phyloP scores from a whole-genome alignment of 371 early-diverging fungal species.

The Rhizomucor pusillus region DNA sequence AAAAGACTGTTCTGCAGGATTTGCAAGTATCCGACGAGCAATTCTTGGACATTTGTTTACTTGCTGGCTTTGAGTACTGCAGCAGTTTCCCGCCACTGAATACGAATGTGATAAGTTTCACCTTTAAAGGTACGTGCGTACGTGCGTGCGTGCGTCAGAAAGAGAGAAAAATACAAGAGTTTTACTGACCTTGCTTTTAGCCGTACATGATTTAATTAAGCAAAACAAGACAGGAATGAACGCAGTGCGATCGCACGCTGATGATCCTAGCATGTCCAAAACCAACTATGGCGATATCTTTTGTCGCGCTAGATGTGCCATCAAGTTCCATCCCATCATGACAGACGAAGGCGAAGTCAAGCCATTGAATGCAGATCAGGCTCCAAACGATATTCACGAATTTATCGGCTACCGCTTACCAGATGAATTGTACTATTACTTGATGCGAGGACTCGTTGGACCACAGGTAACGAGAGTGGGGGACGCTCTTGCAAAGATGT shows the following conservation, averaged over 20 bases:
- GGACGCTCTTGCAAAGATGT: background rate
- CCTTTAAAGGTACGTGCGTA: constrained; percentile 52
- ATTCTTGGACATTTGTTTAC: constrained; percentile 78
- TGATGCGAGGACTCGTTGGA: constrained; percentile 69
- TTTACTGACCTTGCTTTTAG: constrained; percentile 9
- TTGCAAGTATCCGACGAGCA: constrained; percentile 71
- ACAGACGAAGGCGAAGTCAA: constrained; percentile 67
- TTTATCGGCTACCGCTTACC: constrained; percentile 82
- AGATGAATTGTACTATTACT: constrained; percentile 69
- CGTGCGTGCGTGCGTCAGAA: background rate
- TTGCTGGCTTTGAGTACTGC: constrained; percentile 79
- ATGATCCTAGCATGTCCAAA: constrained; percentile 55
- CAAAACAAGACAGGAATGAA: constrained; percentile 75
- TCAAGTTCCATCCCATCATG: constrained; percentile 73
- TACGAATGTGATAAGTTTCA: constrained; percentile 50
- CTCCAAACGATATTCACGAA: constrained; percentile 81
- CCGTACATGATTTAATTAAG: constrained; percentile 62
- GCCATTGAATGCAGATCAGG: constrained; percentile 65
- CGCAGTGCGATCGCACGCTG: constrained; percentile 65
- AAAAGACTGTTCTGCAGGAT: constrained; percentile 62
- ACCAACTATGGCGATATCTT: constrained; percentile 70
- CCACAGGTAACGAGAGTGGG: constrained; percentile 46
- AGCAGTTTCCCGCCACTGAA: constrained; percentile 72
- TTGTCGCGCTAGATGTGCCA: constrained; percentile 69
- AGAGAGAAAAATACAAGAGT: too few species aligned